Percentiles rank a stretch among this genome's conserved stretches.
Evolutionary conservation across 305 asterid genomes (phyloP).

Genomic region (Solanum hybrid): DNA sequence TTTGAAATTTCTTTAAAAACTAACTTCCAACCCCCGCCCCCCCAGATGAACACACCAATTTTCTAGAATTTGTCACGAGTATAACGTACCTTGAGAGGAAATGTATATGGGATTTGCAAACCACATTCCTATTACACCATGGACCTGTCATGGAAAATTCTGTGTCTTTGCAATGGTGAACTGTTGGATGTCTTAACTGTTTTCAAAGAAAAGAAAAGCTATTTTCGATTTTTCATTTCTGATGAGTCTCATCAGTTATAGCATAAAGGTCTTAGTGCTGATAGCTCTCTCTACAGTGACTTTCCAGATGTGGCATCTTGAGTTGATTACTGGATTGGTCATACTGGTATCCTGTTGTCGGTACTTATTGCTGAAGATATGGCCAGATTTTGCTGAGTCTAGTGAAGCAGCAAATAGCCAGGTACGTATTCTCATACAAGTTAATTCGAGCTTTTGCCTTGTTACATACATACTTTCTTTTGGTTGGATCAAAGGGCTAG

Average conservation of each 20-base stretch:
- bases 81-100: background rate
- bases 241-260: background rate
- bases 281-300: constrained; percentile 34
- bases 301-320: constrained; percentile 66
- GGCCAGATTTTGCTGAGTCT: constrained; percentile 87
- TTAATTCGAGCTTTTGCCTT: background rate
- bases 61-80: background rate
- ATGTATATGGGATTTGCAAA: background rate
- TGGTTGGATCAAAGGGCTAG: background rate
- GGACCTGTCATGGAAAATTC: background rate
- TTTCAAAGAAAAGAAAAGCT: background rate
- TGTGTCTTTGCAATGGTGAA: background rate
- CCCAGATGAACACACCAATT: too few relatives aligned
- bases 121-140: background rate
- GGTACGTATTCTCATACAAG: constrained; percentile 25
- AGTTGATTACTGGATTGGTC: constrained; percentile 62
- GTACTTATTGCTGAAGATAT: constrained; percentile 50
- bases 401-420: constrained; percentile 78
- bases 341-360: constrained; percentile 66
- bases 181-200: background rate
- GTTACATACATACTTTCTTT: background rate
- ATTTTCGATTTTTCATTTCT: background rate
- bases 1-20: background rate
- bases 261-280: background rate
- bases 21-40: too few relatives aligned